Percentiles rank a stretch among this genome's conserved stretches.
Conservation (phyloP, 371 early-diverging fungal species). For the Rhizomucor pusillus region DNA sequence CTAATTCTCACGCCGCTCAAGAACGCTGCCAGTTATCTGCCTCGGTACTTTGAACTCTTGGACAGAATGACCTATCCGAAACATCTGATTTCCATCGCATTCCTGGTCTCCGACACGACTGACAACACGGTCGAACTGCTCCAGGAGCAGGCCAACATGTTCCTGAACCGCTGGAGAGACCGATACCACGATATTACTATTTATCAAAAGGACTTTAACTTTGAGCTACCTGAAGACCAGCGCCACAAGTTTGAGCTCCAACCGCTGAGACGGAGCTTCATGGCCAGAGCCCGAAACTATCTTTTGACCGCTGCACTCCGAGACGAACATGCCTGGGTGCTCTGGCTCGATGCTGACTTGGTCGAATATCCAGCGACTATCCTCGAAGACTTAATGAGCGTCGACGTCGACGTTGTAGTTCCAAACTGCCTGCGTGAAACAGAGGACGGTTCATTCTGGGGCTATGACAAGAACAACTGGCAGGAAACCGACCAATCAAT, state of each 20-base stretch:
- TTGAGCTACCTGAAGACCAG: constrained; percentile 45
- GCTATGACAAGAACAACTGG: constrained; percentile 72
- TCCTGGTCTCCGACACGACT: constrained; percentile 59
- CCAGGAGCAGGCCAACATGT: constrained; percentile 27
- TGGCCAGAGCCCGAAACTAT: constrained; percentile 61
- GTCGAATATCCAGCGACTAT: constrained; percentile 52
- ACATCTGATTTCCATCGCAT: constrained; percentile 52
- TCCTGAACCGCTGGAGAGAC: constrained; percentile 17
- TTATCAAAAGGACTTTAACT: constrained; percentile 57
- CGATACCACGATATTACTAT: constrained; percentile 49
- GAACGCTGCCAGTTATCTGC: constrained; percentile 52
- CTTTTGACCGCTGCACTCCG: constrained; percentile 48
- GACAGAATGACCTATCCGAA: constrained; percentile 53
- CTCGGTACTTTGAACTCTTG: constrained; percentile 56
- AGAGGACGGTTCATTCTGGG: constrained; percentile 44
- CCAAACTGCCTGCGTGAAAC: constrained; percentile 57
- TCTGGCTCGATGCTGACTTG: constrained; percentile 64
- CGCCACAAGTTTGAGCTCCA: constrained; percentile 54
- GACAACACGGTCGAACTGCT: constrained; percentile 49
- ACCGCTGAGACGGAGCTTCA: constrained; percentile 49
- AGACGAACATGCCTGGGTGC: constrained; percentile 54
- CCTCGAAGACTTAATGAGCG: constrained; percentile 50
- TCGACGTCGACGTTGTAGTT: constrained; percentile 57
- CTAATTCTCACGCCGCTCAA: constrained; percentile 60
- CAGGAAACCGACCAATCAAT: constrained; percentile 59